Evolutionary conservation across 805 yeast genomes (phyloP).

Genomic region (Candida mattraensis): DNA sequence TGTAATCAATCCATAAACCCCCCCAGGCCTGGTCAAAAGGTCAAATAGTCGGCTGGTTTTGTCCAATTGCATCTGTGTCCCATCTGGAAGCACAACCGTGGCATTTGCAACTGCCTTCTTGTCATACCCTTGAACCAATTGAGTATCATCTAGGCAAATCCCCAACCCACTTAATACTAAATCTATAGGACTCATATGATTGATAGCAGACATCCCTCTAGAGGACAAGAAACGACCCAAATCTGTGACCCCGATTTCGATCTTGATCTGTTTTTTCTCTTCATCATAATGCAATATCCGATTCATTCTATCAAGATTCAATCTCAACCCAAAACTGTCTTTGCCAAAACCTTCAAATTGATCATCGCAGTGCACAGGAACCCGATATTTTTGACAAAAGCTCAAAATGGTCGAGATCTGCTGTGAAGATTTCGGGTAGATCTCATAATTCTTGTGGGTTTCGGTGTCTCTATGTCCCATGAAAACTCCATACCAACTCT

Average conservation of each 20-base stretch:
- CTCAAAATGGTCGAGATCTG: constrained; percentile 25
- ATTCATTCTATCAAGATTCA: constrained; percentile 18
- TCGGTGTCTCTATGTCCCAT: constrained; percentile 21
- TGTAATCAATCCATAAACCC: constrained; percentile 22
- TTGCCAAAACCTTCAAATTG: constrained; percentile 8
- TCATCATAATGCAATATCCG: constrained; percentile 7
- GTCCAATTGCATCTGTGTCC: constrained; percentile 16
- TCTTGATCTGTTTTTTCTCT: constrained; percentile 1
- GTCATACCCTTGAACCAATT: constrained; percentile 11
- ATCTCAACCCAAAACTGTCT: constrained; percentile 11
- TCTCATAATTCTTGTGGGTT: constrained; percentile 17
- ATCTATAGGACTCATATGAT: constrained; percentile 15
- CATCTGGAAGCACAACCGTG: constrained; percentile 32
- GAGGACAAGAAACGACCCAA: constrained; percentile 4
- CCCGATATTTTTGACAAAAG: constrained; percentile 27
- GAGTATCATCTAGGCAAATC: constrained; percentile 2
- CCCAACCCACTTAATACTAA: constrained; percentile 23
- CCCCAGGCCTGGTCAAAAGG: constrained; percentile 13
- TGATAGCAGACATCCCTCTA: constrained; percentile 5
- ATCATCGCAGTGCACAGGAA: constrained; percentile 24
- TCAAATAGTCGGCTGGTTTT: constrained; percentile 10
- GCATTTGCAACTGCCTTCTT: constrained; percentile 11
- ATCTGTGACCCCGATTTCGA: constrained; percentile 12
- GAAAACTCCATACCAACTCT: constrained; percentile 23
- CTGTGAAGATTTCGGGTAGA: constrained; percentile 24